Evolutionary conservation across 805 yeast species (phyloP).

Genomic region (Candida ficus): DNA sequence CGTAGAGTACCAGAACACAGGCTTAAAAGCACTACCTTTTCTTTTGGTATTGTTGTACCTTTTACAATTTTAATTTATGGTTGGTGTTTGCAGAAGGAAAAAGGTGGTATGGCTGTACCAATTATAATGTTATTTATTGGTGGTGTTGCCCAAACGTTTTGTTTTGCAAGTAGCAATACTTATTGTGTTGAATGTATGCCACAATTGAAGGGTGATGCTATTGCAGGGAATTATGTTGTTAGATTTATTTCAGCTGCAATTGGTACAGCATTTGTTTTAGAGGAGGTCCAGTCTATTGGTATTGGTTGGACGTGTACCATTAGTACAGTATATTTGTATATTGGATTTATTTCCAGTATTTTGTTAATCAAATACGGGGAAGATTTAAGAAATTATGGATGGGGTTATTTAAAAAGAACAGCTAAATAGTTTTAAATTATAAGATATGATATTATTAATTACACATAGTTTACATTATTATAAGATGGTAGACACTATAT

Average conservation of each 20-base stretch:
- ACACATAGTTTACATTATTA: too few relatives aligned
- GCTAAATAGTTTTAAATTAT: too few relatives aligned
- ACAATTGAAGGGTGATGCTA: slow-evolving; percentile 47
- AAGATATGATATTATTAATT: too few relatives aligned
- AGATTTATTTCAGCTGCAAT: slow-evolving; percentile 48
- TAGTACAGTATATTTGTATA: slow-evolving; percentile 30
- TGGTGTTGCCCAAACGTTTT: slow-evolving; percentile 46
- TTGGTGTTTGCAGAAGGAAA: slow-evolving; percentile 44
- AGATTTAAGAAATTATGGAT: slow-evolving; percentile 2
- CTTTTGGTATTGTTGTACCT: slow-evolving; percentile 40
- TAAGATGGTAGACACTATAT: too few relatives aligned
- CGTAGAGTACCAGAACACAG: slow-evolving; percentile 49
- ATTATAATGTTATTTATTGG: slow-evolving; percentile 41
- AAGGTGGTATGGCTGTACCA: slow-evolving; percentile 54
- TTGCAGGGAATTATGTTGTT: slow-evolving; percentile 47
- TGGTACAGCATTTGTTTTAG: slow-evolving; percentile 44
- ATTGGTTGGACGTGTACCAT: slow-evolving; percentile 54
- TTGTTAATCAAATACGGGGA: slow-evolving; percentile 6
- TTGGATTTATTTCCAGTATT: slow-evolving; percentile 1
- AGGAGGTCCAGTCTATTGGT: slow-evolving; percentile 43
- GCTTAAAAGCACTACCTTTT: slow-evolving; percentile 34
- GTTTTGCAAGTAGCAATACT: slow-evolving; percentile 49
- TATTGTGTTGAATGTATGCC: slow-evolving; percentile 59
- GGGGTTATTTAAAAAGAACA: too few relatives aligned
- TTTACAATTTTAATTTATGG: slow-evolving; percentile 44